These are phyloP conservation scores for Diplodia sapinea DNA, from an alignment of 2,329 filamentous ascomycete species.

Conservation along the genomic window DNA sequence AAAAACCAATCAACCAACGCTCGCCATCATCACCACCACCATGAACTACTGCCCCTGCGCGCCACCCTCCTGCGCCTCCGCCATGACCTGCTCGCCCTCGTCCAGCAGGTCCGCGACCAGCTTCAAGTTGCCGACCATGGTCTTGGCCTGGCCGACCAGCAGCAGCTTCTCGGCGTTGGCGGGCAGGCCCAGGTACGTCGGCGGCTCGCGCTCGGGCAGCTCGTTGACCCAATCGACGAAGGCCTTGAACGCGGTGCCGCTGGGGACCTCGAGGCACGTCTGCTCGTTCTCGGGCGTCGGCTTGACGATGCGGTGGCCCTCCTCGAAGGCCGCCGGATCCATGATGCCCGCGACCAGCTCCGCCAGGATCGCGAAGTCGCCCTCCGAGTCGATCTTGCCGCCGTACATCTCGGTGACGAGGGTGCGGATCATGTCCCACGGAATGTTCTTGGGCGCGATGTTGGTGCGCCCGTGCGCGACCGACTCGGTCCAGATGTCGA, in stretches of 20 bases:
- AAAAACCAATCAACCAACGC: not conserved
- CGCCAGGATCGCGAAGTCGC: conserved; percentile 76
- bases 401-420: conserved; percentile 94
- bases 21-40: too few species aligned
- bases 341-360: conserved; percentile 78
- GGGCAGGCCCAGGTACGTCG: conserved; percentile 90
- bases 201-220: conserved; percentile 92
- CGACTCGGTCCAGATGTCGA: conserved; percentile 90
- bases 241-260: conserved; percentile 79
- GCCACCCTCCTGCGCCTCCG: conserved; percentile 54
- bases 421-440: conserved; percentile 93
- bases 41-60: not conserved
- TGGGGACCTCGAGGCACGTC: conserved; percentile 71
- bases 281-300: conserved; percentile 47
- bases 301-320: conserved; percentile 86
- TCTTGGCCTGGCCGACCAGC: conserved; percentile 83
- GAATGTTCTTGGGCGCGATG: conserved; percentile 89
- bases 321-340: conserved; percentile 88
- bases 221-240: conserved; percentile 91
- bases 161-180: conserved; percentile 96
- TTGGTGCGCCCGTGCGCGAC: conserved; percentile 87
- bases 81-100: conserved; percentile 90
- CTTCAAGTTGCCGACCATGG: conserved; percentile 82
- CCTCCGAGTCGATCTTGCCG: conserved; percentile 93
- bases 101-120: conserved; percentile 88